Evolutionary conservation across 768 basidiomycete genomes (phyloP), one percentile per base, ranked within the genome.

Genomic region (Mycena leptocephala): DNA sequence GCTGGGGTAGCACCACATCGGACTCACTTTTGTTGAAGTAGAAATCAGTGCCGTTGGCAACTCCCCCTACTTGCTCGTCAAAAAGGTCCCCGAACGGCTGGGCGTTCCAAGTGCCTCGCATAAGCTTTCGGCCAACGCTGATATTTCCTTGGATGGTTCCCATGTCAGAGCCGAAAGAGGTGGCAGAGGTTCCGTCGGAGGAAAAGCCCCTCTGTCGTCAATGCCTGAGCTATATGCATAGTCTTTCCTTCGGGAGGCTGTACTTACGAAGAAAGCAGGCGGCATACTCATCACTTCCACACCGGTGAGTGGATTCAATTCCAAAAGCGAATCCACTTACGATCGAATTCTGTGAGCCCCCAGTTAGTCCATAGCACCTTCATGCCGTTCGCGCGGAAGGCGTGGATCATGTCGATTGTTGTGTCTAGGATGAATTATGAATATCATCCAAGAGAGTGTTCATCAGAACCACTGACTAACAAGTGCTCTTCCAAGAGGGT

Each of bases 21-120:
- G 26, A 77, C 80, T 14, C 51, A 85, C 84, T 85, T 79, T 85
- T 85, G 59, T 84, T 84, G 76, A 85, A 84, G 61, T 85, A 84
- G 32, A 85, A 84, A 51, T 85, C 84, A 8, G 83, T 84, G 0
- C 84, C 84, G 70, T 80, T 80, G 0, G 81, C 81, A n/a, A 85
- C 82, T 22, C 84, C 84, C 22, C 77, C 75, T 9, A 82, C 75
- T 58, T 84, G 83, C 63, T 83, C 83, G 1, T 73, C 71, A 14
- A 83, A 80, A 5, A 85, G 79, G 6, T 79, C 81, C 0, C 79
- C 82, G 58, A 79, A 84, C 59, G 83, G 82, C 67, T 85, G 81
- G 9, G 84, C 83, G 75, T 85, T 85, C 81, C 82, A 84, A 51
- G 80, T 82, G 35, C 83, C 84, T 7, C 83, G 78, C 69, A 83